These are phyloP conservation scores for Arthroderma sp. DNA, from an alignment of 2,329 filamentous ascomycete species.

Conservation along the genomic window DNA sequence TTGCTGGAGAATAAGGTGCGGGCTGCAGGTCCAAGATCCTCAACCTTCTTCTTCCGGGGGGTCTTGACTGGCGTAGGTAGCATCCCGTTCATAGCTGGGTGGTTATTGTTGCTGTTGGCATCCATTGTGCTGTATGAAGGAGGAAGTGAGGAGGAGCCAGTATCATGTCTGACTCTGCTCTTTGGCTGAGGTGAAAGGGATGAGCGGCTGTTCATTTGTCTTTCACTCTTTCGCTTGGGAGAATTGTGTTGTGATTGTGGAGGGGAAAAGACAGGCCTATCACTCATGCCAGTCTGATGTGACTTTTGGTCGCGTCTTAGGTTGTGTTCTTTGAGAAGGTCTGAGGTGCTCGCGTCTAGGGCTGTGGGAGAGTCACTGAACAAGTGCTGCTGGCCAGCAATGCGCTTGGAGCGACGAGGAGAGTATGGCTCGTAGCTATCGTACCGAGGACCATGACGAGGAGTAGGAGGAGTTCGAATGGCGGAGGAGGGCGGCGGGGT, in stretches of 20 bases:
- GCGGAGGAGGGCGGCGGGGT: conserved; percentile 30
- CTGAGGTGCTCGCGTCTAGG: conserved; percentile 17
- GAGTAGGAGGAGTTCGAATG: conserved; percentile 33
- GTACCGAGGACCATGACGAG: conserved; percentile 36
- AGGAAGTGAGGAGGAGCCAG: conserved; percentile 18
- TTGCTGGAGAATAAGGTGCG: conserved; percentile 43
- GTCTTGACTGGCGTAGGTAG: conserved; percentile 53
- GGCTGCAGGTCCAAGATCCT: conserved; percentile 37
- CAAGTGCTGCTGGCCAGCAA: conserved; percentile 24
- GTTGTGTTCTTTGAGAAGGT: conserved; percentile 1
- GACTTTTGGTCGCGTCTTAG: conserved; percentile 14
- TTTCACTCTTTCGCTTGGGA: conserved; percentile 20
- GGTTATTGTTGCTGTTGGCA: conserved; percentile 14
- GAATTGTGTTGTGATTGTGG: conserved; percentile 21
- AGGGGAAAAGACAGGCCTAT: conserved; percentile 19
- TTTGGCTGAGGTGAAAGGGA: conserved; percentile 8
- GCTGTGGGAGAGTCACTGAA: conserved; percentile 10
- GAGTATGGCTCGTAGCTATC: conserved; percentile 32
- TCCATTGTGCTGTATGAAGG: conserved; percentile 11
- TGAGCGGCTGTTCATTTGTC: conserved; percentile 5
- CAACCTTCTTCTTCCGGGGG: conserved; percentile 43
- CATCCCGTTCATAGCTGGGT: conserved; percentile 33
- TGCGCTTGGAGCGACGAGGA: conserved; percentile 30
- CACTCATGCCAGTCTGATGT: conserved; percentile 16
- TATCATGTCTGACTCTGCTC: conserved; percentile 12